Evolutionary conservation across 768 basidiomycete species (phyloP).

Genomic region (Botryobasidium botryosum): DNA sequence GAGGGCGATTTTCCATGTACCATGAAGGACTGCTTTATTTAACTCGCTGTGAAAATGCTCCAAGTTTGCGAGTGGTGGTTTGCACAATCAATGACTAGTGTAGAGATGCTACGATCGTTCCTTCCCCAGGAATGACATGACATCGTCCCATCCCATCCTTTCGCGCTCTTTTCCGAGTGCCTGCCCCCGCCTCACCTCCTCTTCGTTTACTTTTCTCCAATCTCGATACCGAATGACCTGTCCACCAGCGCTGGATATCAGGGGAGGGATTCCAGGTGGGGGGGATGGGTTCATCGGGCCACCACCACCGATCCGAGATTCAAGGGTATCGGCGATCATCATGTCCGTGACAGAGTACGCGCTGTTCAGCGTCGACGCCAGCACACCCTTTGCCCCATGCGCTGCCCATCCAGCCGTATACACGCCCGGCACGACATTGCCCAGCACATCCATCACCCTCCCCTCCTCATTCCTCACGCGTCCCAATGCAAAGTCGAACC

Average conservation of each 20-base stretch:
- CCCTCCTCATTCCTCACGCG: constrained; percentile 40
- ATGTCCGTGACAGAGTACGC: constrained; percentile 65
- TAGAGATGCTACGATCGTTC: too few relatives aligned
- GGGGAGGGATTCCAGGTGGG: too few relatives aligned
- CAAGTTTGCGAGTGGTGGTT: too few relatives aligned
- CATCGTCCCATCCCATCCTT: constrained; percentile 45
- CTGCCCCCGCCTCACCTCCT: constrained; percentile 47
- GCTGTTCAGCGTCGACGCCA: constrained; percentile 86
- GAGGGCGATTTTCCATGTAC: too few relatives aligned
- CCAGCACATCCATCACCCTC: constrained; percentile 25
- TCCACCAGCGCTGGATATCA: too few relatives aligned
- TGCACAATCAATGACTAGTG: too few relatives aligned
- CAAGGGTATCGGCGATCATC: constrained; percentile 44
- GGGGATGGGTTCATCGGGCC: too few relatives aligned
- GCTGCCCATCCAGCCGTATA: constrained; percentile 94
- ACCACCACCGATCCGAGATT: too few relatives aligned
- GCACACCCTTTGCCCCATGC: constrained; percentile 76
- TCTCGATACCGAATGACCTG: constrained; percentile 46
- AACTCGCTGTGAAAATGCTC: too few relatives aligned
- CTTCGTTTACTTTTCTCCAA: constrained; percentile 59
- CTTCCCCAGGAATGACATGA: constrained; percentile 10
- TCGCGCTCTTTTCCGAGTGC: constrained; percentile 52
- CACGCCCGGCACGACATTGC: constrained; percentile 36
- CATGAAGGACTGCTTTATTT: too few relatives aligned
- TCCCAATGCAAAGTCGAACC: constrained; percentile 37